These are phyloP conservation scores for Sabuloglossum arenarium DNA, from an alignment of 495 filamentous ascomycete genomes.

Conservation along the genomic window DNA sequence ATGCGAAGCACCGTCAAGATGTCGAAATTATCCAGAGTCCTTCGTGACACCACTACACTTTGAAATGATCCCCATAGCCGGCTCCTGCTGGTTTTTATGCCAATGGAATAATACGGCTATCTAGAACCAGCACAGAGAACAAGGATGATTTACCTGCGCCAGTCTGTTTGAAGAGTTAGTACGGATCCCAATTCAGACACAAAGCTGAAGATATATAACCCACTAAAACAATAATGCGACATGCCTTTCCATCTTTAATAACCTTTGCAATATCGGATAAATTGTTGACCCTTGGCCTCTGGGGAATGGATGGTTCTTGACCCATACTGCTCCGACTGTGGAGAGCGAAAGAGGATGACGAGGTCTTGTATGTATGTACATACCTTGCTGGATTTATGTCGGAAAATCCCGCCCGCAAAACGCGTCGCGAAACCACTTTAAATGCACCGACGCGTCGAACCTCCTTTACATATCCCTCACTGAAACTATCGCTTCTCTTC, in stretches of 20 bases:
- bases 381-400: too few species aligned
- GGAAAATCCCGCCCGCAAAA: neutral
- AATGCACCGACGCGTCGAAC: neutral
- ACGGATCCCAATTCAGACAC: neutral
- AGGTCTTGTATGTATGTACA: neutral
- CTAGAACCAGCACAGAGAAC: neutral
- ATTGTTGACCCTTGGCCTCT: neutral
- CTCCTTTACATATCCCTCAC: neutral
- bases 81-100: neutral
- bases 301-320: neutral
- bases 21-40: too few species aligned
- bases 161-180: neutral
- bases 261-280: neutral
- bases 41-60: too few species aligned
- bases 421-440: constrained; percentile 1
- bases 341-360: neutral
- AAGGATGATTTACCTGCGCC: neutral
- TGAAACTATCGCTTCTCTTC: neutral
- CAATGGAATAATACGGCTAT: neutral
- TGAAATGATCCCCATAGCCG: too few species aligned
- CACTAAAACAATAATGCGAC: neutral
- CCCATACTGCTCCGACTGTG: neutral
- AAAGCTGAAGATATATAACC: neutral
- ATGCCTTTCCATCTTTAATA: constrained; percentile 1
- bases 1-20: too few species aligned